These are phyloP conservation scores for Komagataella pseudopastoris DNA, from an alignment of 805 yeast genomes.

Conservation along the genomic window DNA sequence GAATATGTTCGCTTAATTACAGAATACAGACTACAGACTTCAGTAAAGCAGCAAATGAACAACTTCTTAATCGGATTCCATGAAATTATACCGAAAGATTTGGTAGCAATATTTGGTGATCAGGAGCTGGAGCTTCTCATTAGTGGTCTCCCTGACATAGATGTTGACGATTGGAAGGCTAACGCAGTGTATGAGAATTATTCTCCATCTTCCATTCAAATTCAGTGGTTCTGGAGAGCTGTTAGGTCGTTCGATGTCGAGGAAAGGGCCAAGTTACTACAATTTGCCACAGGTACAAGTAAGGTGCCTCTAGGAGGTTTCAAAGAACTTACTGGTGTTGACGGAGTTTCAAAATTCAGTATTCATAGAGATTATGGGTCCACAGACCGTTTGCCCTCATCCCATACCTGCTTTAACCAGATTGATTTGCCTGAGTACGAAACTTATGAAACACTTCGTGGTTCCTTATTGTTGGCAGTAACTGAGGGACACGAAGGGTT, in stretches of 20 bases:
- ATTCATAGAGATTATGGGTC: constrained; percentile 84
- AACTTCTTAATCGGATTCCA: constrained; percentile 80
- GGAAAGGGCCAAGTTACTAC: constrained; percentile 86
- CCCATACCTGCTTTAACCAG: constrained; percentile 96
- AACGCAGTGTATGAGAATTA: constrained; percentile 76
- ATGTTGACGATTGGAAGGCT: constrained; percentile 90
- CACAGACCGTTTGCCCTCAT: constrained; percentile 79
- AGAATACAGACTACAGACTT: constrained; percentile 70
- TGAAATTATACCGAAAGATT: constrained; percentile 74
- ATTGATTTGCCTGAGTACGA: constrained; percentile 89
- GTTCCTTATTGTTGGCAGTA: constrained; percentile 69
- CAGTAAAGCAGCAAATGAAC: constrained; percentile 81
- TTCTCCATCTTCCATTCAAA: constrained; percentile 69
- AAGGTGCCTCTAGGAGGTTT: constrained; percentile 94
- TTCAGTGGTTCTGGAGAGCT: constrained; percentile 97
- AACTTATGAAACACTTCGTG: constrained; percentile 73
- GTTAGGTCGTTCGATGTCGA: constrained; percentile 88
- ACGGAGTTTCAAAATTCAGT: constrained; percentile 74
- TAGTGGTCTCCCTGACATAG: constrained; percentile 92
- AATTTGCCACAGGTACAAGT: constrained; percentile 94
- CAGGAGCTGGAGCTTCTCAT: constrained; percentile 88
- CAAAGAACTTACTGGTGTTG: constrained; percentile 76
- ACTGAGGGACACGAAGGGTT: constrained; percentile 96
- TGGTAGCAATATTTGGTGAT: constrained; percentile 83
- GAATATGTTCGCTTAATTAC: constrained; percentile 82